Percentiles rank a stretch among this genome's conserved stretches.
These are phyloP conservation scores for Rhizopus stolonifer DNA, from an alignment of 371 early-diverging fungal species.

Conservation along the genomic window DNA sequence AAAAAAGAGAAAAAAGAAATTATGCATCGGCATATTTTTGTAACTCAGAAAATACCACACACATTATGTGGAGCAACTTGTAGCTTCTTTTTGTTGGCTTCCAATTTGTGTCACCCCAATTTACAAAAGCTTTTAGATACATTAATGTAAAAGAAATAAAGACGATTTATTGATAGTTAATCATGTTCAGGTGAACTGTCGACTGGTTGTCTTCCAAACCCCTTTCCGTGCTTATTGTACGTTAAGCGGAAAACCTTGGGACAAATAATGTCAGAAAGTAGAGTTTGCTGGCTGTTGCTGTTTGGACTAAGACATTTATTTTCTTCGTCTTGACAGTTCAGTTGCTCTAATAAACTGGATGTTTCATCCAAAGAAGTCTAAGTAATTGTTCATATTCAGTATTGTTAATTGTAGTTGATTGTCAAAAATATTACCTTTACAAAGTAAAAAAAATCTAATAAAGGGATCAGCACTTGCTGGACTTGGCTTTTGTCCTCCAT, in stretches of 20 bases:
- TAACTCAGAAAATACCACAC: background rate
- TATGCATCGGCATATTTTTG: background rate
- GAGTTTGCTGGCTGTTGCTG: background rate
- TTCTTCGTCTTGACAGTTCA: background rate
- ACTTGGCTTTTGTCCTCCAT: slow-evolving; percentile 13
- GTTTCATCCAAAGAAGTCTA: background rate
- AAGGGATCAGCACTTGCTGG: slow-evolving; percentile 12
- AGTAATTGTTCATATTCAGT: background rate
- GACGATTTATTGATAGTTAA: no score
- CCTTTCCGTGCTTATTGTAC: background rate
- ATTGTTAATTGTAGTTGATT: background rate
- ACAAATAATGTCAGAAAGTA: slow-evolving; percentile 1
- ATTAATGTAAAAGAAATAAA: no score
- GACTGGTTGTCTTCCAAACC: background rate
- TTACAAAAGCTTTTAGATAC: background rate
- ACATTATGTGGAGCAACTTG: no score
- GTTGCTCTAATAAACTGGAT: background rate
- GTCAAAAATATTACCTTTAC: slow-evolving; percentile 15
- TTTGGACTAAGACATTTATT: no score
- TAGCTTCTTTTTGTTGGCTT: background rate
- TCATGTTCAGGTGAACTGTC: no score
- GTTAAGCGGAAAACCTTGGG: background rate
- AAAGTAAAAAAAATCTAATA: slow-evolving; percentile 19
- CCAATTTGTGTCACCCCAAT: background rate
- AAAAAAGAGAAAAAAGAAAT: background rate